Evolutionary conservation across 2,329 filamentous ascomycete genomes (phyloP).

Genomic region (Byssochlamys sp.): DNA sequence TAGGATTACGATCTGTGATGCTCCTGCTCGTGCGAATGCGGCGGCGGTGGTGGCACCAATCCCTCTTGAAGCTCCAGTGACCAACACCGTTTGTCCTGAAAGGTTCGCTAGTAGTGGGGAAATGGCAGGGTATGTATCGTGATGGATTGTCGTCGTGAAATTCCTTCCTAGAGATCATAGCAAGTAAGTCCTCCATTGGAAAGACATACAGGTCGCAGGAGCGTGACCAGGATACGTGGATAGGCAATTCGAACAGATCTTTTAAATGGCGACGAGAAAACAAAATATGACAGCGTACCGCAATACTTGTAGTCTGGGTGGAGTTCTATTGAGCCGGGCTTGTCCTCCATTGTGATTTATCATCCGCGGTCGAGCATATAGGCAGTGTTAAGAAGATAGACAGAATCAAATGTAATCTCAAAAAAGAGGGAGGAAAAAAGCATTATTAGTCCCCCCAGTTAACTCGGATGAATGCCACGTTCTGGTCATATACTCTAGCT

Average conservation of each 20-base stretch:
- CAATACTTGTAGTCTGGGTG: neutral
- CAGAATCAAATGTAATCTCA: neutral
- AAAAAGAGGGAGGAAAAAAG: neutral
- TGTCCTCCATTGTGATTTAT: neutral
- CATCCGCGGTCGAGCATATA: neutral
- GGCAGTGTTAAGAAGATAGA: neutral
- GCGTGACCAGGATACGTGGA: neutral
- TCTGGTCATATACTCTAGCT: neutral
- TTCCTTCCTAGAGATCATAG: neutral
- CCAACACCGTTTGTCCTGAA: constrained; percentile 35
- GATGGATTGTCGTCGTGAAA: neutral
- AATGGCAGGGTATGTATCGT: constrained; percentile 45
- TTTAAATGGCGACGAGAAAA: neutral
- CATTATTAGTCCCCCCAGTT: neutral
- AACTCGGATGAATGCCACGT: neutral
- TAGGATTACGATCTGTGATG: constrained; percentile 41
- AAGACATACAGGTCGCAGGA: neutral
- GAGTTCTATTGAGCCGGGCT: neutral
- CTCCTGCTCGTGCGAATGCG: constrained; percentile 46
- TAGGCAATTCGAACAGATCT: neutral
- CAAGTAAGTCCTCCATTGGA: neutral
- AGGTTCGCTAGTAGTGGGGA: constrained; percentile 32
- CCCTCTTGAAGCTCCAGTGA: constrained; percentile 46
- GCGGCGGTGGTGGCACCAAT: constrained; percentile 44
- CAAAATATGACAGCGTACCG: neutral